phyloP scores from a whole-genome alignment of 371 early-diverging fungal species.

The Rhizopus microsporus region DNA sequence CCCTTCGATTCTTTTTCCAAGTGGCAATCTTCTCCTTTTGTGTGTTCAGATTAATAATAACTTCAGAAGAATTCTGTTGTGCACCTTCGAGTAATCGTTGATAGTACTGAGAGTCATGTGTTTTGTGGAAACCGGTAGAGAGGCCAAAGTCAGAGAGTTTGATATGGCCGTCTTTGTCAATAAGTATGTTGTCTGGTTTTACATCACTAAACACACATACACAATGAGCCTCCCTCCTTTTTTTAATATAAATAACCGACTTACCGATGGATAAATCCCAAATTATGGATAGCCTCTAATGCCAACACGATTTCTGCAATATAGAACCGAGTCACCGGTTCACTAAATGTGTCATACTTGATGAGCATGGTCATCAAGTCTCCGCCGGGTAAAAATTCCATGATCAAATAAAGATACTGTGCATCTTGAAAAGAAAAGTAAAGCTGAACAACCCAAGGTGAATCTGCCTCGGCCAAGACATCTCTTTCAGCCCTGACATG shows the following conservation, averaged over 20 bases:
- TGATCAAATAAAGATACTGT: constrained; percentile 93
- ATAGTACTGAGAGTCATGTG: constrained; percentile 95
- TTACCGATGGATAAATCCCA: constrained; percentile 97
- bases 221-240: constrained; percentile 28
- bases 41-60: constrained; percentile 82
- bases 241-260: constrained; percentile 23
- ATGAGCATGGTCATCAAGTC: constrained; percentile 98
- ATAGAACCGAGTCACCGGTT: constrained; percentile 97
- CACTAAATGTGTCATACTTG: constrained; percentile 94
- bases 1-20: constrained; percentile 95
- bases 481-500: constrained; percentile 98
- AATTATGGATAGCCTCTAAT: constrained; percentile 91
- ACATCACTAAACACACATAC: constrained; percentile 66
- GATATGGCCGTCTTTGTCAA: constrained; percentile 84
- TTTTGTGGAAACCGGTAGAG: constrained; percentile 98
- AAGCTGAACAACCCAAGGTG: constrained; percentile 98
- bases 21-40: constrained; percentile 87
- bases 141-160: constrained; percentile 97
- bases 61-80: constrained; percentile 53
- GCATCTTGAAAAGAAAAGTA: constrained; percentile 95
- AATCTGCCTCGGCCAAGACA: constrained; percentile 93
- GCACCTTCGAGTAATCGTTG: constrained; percentile 71
- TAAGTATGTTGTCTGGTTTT: constrained; percentile 88
- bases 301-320: constrained; percentile 97
- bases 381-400: constrained; percentile 98